Conservation (phyloP, 495 filamentous ascomycete genomes). For the Xylaria palmicola region DNA sequence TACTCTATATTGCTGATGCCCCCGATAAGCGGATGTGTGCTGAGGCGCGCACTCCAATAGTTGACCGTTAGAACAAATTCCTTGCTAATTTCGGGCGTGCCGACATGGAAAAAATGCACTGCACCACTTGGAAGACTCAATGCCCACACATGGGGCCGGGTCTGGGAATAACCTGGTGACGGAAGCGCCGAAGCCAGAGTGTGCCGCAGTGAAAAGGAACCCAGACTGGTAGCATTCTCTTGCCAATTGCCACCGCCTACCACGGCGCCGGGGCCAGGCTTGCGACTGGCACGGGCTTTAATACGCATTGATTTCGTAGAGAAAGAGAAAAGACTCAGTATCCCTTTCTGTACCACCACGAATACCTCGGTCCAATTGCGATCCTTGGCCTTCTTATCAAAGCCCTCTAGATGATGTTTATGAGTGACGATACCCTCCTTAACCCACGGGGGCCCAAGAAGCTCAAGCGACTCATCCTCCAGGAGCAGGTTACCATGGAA, state of each 20-base stretch:
- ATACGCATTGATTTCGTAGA: conserved; percentile 70
- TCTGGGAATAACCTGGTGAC: conserved; percentile 87
- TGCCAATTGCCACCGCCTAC: conserved; percentile 98
- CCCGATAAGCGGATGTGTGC: conserved; percentile 86
- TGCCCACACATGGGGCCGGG: conserved; percentile 90
- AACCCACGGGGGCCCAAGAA: conserved; percentile 92
- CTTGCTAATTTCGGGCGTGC: conserved; percentile 88
- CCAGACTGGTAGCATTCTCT: conserved; percentile 85
- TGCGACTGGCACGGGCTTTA: conserved; percentile 54
- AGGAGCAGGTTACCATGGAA: conserved; percentile 65
- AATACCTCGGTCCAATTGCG: conserved; percentile 94
- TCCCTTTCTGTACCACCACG: conserved; percentile 97
- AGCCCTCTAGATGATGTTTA: conserved; percentile 89
- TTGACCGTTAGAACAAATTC: conserved; percentile 95
- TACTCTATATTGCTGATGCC: conserved; percentile 97
- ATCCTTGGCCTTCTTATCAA: conserved; percentile 88
- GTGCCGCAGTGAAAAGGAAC: conserved; percentile 84
- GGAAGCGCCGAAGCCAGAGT: conserved; percentile 90
- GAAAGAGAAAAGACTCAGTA: conserved; percentile 93
- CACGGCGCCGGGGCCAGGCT: conserved; percentile 36
- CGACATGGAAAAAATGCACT: conserved; percentile 95
- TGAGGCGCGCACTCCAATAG: conserved; percentile 94
- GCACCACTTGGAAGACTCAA: conserved; percentile 89
- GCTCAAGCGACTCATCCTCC: conserved; percentile 87
- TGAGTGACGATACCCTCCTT: conserved; percentile 96